Base-by-base conservation (phyloP, 1,284 basidiomycete species). In the Salmacisia buchloeana region DNA sequence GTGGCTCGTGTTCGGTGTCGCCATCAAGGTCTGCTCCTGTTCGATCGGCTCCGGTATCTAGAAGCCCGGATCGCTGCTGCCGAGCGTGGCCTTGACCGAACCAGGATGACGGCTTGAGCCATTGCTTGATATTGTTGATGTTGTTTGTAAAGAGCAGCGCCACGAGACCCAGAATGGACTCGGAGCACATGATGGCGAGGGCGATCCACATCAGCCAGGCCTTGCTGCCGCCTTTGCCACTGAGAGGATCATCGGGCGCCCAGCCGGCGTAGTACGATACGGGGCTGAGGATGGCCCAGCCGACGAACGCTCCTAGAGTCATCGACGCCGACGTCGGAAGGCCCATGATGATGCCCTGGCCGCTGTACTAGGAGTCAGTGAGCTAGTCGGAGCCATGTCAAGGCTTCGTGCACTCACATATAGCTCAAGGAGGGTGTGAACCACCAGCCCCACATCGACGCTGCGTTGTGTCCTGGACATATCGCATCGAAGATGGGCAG, bases 261-360 rank as follows among this genome's bases (percentile, higher is more conserved):
- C 93, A 96, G 4, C 91, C 91, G 0, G 83, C 80, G 54, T 85
- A 75, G 74, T 92, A 92, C 1, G 92, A 86, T 12, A 97, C 76
- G 0, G 94, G 94, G 0, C 91, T 92, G 23, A 97, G 83, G 27
- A 97, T 82, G 2, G 86, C 92, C 94, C 94, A 97, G 13, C 94
- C 94, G 1, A 91, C 87, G n/a, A 97, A 71, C 89, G 96, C 96
- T 38, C 94, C 93, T 85, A 90, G 71, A 29, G 89, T 93, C 94
- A 97, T 97, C 76, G 90, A 91, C 31, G 94, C 77, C 0, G 92
- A 94, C 0, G 92, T 96, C 0, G 92, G 90, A 70, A 94, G 89
- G 2, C 94, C 94, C 94, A 97, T 97, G 77, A 97, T 97, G 69
- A 97, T 93, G 3, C 93, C 90, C 89, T 70, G 64, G 6, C 63